phyloP scores from a whole-genome alignment of 1,139 yeast species.

The Scheffersomyces parashehatae region DNA sequence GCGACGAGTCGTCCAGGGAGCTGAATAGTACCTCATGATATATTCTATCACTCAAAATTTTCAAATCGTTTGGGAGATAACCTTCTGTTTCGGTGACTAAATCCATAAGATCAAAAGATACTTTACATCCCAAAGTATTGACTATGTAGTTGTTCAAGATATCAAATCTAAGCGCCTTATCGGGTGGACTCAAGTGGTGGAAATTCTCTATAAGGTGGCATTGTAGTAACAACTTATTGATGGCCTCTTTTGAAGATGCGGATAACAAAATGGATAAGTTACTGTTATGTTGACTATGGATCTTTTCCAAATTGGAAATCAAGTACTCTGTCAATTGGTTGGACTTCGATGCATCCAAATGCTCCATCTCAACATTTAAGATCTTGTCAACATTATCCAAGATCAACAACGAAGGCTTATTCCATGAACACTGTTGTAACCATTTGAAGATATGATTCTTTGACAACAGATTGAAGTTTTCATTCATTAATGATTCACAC shows the following conservation, averaged over 20 bases:
- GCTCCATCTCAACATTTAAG: conserved; percentile 72
- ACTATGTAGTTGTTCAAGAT: conserved; percentile 51
- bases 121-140: conserved; percentile 28
- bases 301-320: conserved; percentile 40
- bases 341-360: conserved; percentile 60
- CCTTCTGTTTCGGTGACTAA: conserved; percentile 86
- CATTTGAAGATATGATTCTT: conserved; percentile 47
- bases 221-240: conserved; percentile 62
- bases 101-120: conserved; percentile 61
- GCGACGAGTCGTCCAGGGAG: conserved; percentile 7
- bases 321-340: conserved; percentile 56
- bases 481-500: conserved; percentile 60
- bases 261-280: conserved; percentile 58
- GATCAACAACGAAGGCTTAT: conserved; percentile 71
- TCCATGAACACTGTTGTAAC: conserved; percentile 71
- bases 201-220: conserved; percentile 72
- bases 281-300: conserved; percentile 40
- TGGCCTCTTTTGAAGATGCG: conserved; percentile 61
- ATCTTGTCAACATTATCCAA: conserved; percentile 82
- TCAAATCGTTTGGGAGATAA: conserved; percentile 79
- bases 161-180: conserved; percentile 56
- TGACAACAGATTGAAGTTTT: conserved; percentile 48
- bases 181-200: conserved; percentile 67
- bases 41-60: conserved; percentile 71
- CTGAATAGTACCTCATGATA: conserved; percentile 62